Base-by-base conservation (phyloP, 768 basidiomycete species). In the Pilatotrama ljubarskyi region DNA sequence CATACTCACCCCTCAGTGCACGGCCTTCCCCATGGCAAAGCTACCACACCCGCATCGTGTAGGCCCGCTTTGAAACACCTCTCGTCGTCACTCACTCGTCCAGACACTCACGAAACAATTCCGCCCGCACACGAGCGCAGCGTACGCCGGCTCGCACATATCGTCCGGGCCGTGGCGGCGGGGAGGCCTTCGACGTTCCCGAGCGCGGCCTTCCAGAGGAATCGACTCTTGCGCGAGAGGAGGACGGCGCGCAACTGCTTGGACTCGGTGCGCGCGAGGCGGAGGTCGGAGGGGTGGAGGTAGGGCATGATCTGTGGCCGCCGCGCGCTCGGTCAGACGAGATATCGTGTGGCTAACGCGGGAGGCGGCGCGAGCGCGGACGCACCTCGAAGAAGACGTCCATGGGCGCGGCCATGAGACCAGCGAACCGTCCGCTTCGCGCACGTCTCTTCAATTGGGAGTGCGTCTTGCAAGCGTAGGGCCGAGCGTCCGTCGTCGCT, bases 121-220 rank as follows among this genome's bases (percentile, higher is more conserved):
- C 18, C 25, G n/a, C 40, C 14, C 29, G 24, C 43, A 55, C 5
- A 55, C 24, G 4, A 57, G 40, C 22, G 46, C 43, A 3, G 37
- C 55, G 29, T 49, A 57, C 17, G 24, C 37, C 8, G 55, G 55
- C 55, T 50, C 55, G 37, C 37, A 15, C 36, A 48, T 20, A 14
- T 38, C n/a, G 18, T 49, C 48, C 15, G 59, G 59, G 26, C 52
- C n/a, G n/a, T n/a, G n/a, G 42, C 17, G 53, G 59, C 24, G 35
- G 52, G n/a, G n/a, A 18, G 38, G 5, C 32, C 51, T 4, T 6
- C 24, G 13, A 59, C 20, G 11, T 18, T 40, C 41, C 25, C 36
- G 32, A 51, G 51, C 10, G 43, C 13, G 1, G 51, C 58, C 6
- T 10, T n/a, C 58, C 58, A 59, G 1, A 48, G 15, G 24, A 20